Percentiles rank a stretch among this genome's conserved stretches.
These are phyloP conservation scores for Coniochaeta sp. DNA, from an alignment of 2,329 filamentous ascomycete genomes.

Conservation along the genomic window DNA sequence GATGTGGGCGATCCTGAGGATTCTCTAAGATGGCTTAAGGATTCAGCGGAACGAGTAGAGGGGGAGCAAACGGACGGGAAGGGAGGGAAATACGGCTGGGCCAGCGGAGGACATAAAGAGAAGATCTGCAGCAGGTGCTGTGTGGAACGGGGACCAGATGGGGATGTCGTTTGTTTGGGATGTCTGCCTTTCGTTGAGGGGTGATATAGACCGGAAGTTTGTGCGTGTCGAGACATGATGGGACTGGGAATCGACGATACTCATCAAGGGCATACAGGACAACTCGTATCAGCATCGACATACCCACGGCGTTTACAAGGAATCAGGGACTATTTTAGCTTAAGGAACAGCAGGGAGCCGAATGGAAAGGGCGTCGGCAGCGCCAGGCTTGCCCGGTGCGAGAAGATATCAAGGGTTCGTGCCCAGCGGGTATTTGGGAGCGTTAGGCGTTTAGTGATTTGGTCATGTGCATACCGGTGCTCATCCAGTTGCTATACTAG, in stretches of 20 bases:
- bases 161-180: constrained; percentile 59
- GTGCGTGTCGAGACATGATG: not conserved
- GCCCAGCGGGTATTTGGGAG: not conserved
- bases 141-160: constrained; percentile 55
- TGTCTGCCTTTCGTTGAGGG: constrained; percentile 36
- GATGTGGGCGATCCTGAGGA: constrained; percentile 23
- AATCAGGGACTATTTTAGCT: not conserved
- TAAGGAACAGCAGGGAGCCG: not conserved
- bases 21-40: not conserved
- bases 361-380: not conserved
- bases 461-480: not conserved
- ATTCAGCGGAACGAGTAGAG: constrained; percentile 2
- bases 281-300: too few species aligned
- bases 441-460: not conserved
- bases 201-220: constrained; percentile 8
- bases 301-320: not conserved
- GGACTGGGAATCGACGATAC: not conserved
- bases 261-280: not conserved
- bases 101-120: constrained; percentile 35
- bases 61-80: constrained; percentile 4
- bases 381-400: not conserved
- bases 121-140: constrained; percentile 63
- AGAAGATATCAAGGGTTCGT: not conserved
- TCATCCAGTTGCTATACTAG: not conserved
- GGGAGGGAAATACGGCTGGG: constrained; percentile 24